Conservation (phyloP, 805 yeast genomes). For the Yamadazyma endophytica region DNA sequence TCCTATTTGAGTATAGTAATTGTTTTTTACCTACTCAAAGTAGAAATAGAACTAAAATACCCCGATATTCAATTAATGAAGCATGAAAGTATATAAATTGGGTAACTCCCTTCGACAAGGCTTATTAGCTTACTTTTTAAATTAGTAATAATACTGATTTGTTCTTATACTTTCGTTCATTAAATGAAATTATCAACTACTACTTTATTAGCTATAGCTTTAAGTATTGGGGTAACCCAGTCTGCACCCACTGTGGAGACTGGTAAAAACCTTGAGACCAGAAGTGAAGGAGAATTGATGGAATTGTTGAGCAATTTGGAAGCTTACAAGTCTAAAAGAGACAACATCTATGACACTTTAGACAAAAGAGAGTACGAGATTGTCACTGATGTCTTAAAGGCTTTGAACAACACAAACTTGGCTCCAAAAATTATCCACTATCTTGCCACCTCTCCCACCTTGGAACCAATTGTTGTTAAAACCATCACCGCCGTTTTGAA, state of each 20-base stretch:
- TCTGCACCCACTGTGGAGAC: slow-evolving; percentile 13
- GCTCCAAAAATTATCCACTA: slow-evolving; percentile 32
- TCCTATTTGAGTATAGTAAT: too few relatives aligned
- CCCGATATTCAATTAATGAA: too few relatives aligned
- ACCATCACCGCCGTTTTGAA: slow-evolving; percentile 26
- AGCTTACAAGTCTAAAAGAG: slow-evolving; percentile 25
- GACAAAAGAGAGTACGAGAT: slow-evolving; percentile 34
- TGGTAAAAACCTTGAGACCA: slow-evolving; percentile 13
- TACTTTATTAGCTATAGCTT: slow-evolving; percentile 11
- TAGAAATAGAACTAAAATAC: too few relatives aligned
- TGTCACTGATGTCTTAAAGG: slow-evolving; percentile 36
- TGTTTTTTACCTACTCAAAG: too few relatives aligned
- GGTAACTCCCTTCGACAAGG: too few relatives aligned
- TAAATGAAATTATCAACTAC: slow-evolving; percentile 13
- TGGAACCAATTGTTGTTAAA: slow-evolving; percentile 20
- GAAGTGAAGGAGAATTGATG: slow-evolving; percentile 15
- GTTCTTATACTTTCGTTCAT: slow-evolving; percentile 11
- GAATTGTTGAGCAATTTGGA: slow-evolving; percentile 18
- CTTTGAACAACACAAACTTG: slow-evolving; percentile 31
- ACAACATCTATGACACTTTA: slow-evolving; percentile 20
- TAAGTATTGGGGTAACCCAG: slow-evolving; percentile 5
- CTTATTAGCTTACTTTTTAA: too few relatives aligned
- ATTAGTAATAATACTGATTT: too few relatives aligned
- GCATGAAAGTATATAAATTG: too few relatives aligned
- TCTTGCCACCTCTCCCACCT: slow-evolving; percentile 19